Conservation (phyloP, 2,329 filamentous ascomycete genomes). For the Colletotrichum tropicicola region DNA sequence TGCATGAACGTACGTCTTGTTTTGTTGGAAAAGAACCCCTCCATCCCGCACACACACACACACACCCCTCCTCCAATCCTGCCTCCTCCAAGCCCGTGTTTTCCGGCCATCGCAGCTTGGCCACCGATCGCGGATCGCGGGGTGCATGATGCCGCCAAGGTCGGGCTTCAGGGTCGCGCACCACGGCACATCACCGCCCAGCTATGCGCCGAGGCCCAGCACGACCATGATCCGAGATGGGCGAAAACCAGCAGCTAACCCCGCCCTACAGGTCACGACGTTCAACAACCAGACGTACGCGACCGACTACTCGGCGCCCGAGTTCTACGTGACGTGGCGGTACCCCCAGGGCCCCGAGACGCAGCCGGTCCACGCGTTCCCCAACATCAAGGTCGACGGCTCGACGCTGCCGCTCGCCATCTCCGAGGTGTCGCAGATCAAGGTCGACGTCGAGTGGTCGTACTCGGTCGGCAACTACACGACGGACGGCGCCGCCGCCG, state of each 20-base stretch:
- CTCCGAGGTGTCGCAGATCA: conserved; percentile 46
- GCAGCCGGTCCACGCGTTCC: conserved; percentile 62
- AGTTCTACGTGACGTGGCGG: conserved; percentile 62
- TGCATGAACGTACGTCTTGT: conserved; percentile 61
- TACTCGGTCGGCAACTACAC: conserved; percentile 56
- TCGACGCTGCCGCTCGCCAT: conserved; percentile 53
- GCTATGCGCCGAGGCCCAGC: neutral
- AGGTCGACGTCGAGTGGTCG: conserved; percentile 58
- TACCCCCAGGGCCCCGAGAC: conserved; percentile 51
- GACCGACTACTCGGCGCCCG: conserved; percentile 54
- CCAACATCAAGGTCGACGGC: conserved; percentile 59
- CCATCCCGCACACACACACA: too few species aligned
- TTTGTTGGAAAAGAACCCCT: conserved; percentile 5
- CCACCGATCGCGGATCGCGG: conserved; percentile 3
- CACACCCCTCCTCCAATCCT: neutral
- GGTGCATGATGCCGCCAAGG: neutral
- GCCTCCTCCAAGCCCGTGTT: neutral
- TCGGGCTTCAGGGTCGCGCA: neutral
- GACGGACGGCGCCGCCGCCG: conserved; percentile 29
- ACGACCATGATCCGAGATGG: neutral
- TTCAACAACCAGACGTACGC: conserved; percentile 61
- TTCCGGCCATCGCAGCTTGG: neutral
- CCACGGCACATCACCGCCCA: neutral
- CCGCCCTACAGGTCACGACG: conserved; percentile 49
- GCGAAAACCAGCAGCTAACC: too few species aligned